Evolutionary conservation across 2,329 filamentous ascomycete species (phyloP), one percentile per base, ranked within the genome.

Genomic region (Exophiala lecanii-corni): DNA sequence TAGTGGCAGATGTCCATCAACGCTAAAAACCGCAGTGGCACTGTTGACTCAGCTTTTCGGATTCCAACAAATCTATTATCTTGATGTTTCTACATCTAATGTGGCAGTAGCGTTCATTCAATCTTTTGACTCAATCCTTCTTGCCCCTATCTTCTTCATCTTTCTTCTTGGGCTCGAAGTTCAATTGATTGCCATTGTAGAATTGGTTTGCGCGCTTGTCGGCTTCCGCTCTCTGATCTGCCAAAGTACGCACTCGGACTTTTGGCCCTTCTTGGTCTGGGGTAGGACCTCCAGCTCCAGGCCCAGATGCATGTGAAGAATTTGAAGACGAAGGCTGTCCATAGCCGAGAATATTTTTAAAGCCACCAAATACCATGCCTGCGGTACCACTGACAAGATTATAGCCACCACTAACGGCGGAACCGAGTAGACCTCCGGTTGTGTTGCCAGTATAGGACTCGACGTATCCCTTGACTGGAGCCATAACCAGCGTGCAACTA

Each of bases 161-260:
- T 25, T 75, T 76, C 39, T 65, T 61, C 19, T 63, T 59, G n/a
- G 82, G 78, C 59, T 85, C 76, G 51, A 85, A 86, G 53, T 84
- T 85, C 42, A 83, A 62, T 80, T 85, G 86, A 59, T 95, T 96
- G 1, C 89, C 89, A 58, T 96, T 96, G 60, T 96, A 95, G 35
- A 94, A 76, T 58, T 94, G 83, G 33, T 80, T 75, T 13, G 46
- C 40, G 7, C 50, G 82, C 74, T 42, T 76, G 65, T 23, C 17
- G 3, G 71, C 70, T 28, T 54, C 53, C 3, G 45, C 46, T 15
- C 73, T 68, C 28, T 73, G 68, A 46, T 81, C 76, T 51, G 67
- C 65, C 41, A 82, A 62, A 1, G 75, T 79, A 37, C 72, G 65
- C 18, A 75, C 63, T 28, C 68, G 70, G n/a, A 63, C 59, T 4